Evolutionary conservation across 805 yeast species (phyloP), one percentile per base, ranked within the genome.

Genomic region (Candida lessepsii): DNA sequence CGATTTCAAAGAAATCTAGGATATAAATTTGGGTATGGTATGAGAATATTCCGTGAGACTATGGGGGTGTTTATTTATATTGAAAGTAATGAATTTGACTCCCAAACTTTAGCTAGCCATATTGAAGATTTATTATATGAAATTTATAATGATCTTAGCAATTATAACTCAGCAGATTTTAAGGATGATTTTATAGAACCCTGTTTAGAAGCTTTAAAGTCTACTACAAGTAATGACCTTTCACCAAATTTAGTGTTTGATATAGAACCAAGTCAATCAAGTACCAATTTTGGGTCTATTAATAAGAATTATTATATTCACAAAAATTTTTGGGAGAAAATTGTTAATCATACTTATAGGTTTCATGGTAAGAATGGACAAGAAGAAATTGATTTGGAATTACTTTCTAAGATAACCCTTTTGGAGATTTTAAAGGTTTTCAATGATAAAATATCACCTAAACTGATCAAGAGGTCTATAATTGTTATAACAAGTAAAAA

Each of bases 241-340:
- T 52, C 60, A 3, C 50, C 57, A 5, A 59, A 58, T 41, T 37
- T 60, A 3, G 45, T 60, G 11, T 55, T 45, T 34, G 48, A 48
- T 20, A 42, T 50, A 7, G 45, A 46, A 21, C 70, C 73, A 2
- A 42, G 48, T 14, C 48, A 48, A 17, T 48, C 57, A 9, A 64
- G 71, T 28, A 50, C 58, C 14, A 56, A 58, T 37, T 53, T 48
- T 41, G 41, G 46, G 4, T 25, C 34, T 1, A 44, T 43, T 9
- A 53, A 52, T 13, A 49, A 49, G 6, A 29, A 13, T 8, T 53
- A 51, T 35, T 37, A 32, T 16, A 33, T 32, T 2, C 90, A 83
- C 54, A 70, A 65, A 42, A 60, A 60, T 21, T 48, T 57, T 27
- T 71, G 78, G 73, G 79, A 74, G 39, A 75, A 75, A 41, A 78